phyloP scores from a whole-genome alignment of 139 green algal species.

The Desmodesmus armatus region DNA sequence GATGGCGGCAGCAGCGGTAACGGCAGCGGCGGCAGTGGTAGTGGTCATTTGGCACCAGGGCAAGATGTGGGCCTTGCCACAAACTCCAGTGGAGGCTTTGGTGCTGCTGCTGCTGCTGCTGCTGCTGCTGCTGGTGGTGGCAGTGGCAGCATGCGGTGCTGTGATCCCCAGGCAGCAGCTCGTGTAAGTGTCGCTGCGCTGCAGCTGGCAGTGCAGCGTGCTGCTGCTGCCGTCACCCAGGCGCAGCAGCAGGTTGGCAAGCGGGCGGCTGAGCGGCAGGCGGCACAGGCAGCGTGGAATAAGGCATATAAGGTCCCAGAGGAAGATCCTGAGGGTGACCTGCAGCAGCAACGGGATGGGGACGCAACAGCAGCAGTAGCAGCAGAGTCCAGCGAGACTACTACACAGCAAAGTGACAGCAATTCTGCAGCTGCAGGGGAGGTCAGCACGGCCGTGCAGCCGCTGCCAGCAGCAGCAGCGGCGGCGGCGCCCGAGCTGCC shows the following conservation, averaged over 20 bases:
- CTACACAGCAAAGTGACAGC: no score
- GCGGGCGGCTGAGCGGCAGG: background rate
- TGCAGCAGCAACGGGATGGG: background rate
- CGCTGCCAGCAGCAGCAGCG: background rate
- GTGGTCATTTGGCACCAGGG: no score
- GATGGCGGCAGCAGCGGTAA: constrained; percentile 12
- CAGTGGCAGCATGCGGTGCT: background rate
- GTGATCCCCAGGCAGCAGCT: background rate
- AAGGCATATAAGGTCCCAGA: background rate
- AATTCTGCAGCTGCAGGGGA: no score
- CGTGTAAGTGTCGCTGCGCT: constrained; percentile 7
- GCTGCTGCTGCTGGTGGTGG: background rate
- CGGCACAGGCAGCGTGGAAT: background rate
- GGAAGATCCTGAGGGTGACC: background rate
- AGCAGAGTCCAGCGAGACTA: no score
- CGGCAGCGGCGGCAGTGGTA: background rate
- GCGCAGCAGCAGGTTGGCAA: background rate
- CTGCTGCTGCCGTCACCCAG: background rate
- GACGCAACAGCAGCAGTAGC: background rate
- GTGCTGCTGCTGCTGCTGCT: background rate
- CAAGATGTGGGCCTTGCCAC: no score
- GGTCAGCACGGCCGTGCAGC: background rate
- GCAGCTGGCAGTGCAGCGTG: constrained; percentile 12
- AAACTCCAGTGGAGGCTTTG: no score
- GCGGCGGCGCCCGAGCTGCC: background rate